These are phyloP conservation scores for Sporothrix euskadiensis DNA, from an alignment of 2,329 filamentous ascomycete genomes.

Conservation along the genomic window DNA sequence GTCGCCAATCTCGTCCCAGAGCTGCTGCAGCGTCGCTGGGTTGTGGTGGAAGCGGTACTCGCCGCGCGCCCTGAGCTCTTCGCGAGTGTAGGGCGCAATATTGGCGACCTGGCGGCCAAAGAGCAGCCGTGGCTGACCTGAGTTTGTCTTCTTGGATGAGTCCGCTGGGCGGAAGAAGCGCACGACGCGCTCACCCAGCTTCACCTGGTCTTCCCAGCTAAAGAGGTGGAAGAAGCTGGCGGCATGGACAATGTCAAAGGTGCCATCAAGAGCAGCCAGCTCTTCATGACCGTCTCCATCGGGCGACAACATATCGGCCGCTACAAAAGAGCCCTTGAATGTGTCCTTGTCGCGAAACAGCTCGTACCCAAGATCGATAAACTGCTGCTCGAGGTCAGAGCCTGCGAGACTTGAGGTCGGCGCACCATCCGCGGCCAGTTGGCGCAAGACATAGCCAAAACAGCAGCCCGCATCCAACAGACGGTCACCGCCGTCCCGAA, in stretches of 20 bases:
- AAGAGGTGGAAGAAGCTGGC: constrained; percentile 42
- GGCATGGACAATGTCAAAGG: constrained; percentile 38
- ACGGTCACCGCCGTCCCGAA: constrained; percentile 35
- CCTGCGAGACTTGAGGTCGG: constrained; percentile 44
- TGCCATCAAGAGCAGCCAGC: constrained; percentile 33
- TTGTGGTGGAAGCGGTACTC: constrained; percentile 44
- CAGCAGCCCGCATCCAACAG: constrained; percentile 48
- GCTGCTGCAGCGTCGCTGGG: constrained; percentile 43
- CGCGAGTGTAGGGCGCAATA: constrained; percentile 32
- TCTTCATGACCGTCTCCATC: constrained; percentile 24
- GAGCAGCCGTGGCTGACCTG: constrained; percentile 32
- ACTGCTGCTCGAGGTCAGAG: constrained; percentile 41
- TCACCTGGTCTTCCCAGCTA: constrained; percentile 36
- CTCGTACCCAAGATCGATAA: constrained; percentile 41
- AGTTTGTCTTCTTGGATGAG: background rate
- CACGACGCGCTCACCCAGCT: constrained; percentile 35
- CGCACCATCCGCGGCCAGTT: constrained; percentile 44
- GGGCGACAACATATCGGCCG: constrained; percentile 36
- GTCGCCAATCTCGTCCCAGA: constrained; percentile 44
- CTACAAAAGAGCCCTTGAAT: constrained; percentile 32
- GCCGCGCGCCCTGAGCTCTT: constrained; percentile 29
- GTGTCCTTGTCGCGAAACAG: constrained; percentile 39
- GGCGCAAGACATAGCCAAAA: constrained; percentile 49
- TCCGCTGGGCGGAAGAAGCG: constrained; percentile 34
- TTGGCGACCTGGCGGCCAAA: constrained; percentile 38